Conservation (phyloP, 148 eudicot genomes). For the Rhododendron simsii region DNA sequence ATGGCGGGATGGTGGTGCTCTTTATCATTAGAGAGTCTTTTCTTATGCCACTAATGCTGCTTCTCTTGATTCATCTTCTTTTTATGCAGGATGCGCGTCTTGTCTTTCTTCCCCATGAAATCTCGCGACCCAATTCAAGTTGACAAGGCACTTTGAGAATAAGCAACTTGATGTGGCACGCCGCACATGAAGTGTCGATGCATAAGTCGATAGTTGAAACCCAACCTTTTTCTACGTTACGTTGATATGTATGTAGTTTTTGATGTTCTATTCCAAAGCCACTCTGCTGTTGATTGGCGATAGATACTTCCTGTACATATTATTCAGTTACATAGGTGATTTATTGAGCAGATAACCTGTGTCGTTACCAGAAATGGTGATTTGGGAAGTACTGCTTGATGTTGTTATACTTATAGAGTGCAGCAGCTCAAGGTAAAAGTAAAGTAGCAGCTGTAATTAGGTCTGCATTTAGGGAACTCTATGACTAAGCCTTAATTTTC, state of each 20-base stretch:
- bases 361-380: not conserved
- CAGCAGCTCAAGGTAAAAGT: not conserved
- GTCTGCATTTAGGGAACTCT: not conserved
- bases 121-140: constrained; percentile 20
- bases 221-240: not conserved
- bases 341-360: not conserved
- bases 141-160: constrained; percentile 21
- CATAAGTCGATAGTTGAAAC: not conserved
- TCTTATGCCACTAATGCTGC: constrained; percentile 5
- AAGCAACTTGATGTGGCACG: not conserved
- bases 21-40: not conserved
- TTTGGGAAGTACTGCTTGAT: not conserved
- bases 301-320: not conserved
- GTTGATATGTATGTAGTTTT: not conserved
- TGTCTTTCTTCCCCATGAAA: constrained; percentile 40
- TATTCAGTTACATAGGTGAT: not conserved
- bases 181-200: not conserved
- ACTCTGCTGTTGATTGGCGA: not conserved
- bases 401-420: not conserved
- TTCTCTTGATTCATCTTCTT: constrained; percentile 2
- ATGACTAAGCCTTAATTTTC: not conserved
- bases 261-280: not conserved
- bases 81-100: constrained; percentile 53
- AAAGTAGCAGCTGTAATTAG: not conserved
- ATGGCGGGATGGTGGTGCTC: not conserved